phyloP scores from a whole-genome alignment of 164 flowering plant genomes.

The Euptelea pleiosperma region DNA sequence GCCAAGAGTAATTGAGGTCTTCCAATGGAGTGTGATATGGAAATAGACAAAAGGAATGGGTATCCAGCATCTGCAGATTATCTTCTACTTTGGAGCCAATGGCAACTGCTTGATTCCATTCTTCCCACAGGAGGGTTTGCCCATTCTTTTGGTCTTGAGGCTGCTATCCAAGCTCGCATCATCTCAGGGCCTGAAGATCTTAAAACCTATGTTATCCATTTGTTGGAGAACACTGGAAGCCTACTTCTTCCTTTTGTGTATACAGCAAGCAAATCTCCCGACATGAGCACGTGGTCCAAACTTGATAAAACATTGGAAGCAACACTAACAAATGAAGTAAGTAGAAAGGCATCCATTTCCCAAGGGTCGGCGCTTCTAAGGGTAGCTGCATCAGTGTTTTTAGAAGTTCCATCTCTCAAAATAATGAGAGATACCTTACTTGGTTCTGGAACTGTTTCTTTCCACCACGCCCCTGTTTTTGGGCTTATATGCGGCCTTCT shows the following conservation, averaged over 20 bases:
- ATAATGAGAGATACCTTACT: conserved; percentile 50
- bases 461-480: conserved; percentile 92
- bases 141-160: conserved; percentile 91
- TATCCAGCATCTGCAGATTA: conserved; percentile 15
- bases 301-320: conserved; percentile 65
- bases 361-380: conserved; percentile 95
- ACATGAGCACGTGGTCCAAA: conserved; percentile 51
- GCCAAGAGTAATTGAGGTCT: not conserved
- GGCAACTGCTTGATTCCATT: conserved; percentile 89
- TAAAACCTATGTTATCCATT: conserved; percentile 42
- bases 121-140: conserved; percentile 98
- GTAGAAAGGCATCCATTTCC: conserved; percentile 69
- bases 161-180: conserved; percentile 66
- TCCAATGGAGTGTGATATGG: conserved; percentile 29
- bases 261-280: conserved; percentile 46
- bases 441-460: conserved; percentile 33
- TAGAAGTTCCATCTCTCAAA: conserved; percentile 63
- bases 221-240: conserved; percentile 81
- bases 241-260: conserved; percentile 85
- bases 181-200: conserved; percentile 56
- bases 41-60: conserved; percentile 14
- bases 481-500: conserved; percentile 80
- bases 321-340: conserved; percentile 72
- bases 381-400: conserved; percentile 66
- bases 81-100: conserved; percentile 69